Base-by-base conservation (phyloP, 2,329 filamentous ascomycete genomes). In the Coniochaeta ligniaria region DNA sequence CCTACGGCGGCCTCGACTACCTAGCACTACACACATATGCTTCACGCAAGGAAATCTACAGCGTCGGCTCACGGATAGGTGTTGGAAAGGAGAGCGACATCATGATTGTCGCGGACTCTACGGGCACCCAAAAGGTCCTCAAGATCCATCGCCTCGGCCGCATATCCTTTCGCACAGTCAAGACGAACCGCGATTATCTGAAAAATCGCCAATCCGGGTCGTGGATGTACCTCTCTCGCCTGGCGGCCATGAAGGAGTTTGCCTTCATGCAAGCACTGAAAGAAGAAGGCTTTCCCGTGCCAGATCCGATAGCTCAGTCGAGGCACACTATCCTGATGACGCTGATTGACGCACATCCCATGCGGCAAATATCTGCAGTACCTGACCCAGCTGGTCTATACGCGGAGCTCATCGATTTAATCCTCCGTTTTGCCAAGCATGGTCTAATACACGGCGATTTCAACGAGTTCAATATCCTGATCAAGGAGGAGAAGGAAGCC, bases 81-180 rank as follows among this genome's bases (percentile, higher is more conserved):
- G 93, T 98, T 3, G 95, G 95, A 59, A 99, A 99, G 74, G 95
- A 99, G 77, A 96, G 91, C 67, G 95, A 99, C 71, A 98, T 99
- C 71, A 90, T 96, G 74, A 88, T 98, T 61, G 93, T 96, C 57
- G 94, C 95, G 60, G 87, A 92, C 69, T 82, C 92, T 59, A 83
- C 82, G 6, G 92, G 92, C 61, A 79, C 80, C 22, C 92, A 97
- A 72, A 82, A 84, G 63, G 89, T 99, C 17, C 83, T 99, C 66
- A 99, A 99, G 78, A 96, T 99, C 69, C 95, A 99, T 76, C 87
- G 95, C 55, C 83, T 99, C 4, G 95, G 95, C 54, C 89, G 95
- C 69, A 96, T 99, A 69, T 97, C 93, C 35, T 99, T 99, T 80
- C 90, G 96, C 68, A 93, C 92, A 43, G 94, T 99, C 71, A 96